Evolutionary conservation across 2,329 filamentous ascomycete genomes (phyloP).

Genomic region (Pleomassaria siparia): DNA sequence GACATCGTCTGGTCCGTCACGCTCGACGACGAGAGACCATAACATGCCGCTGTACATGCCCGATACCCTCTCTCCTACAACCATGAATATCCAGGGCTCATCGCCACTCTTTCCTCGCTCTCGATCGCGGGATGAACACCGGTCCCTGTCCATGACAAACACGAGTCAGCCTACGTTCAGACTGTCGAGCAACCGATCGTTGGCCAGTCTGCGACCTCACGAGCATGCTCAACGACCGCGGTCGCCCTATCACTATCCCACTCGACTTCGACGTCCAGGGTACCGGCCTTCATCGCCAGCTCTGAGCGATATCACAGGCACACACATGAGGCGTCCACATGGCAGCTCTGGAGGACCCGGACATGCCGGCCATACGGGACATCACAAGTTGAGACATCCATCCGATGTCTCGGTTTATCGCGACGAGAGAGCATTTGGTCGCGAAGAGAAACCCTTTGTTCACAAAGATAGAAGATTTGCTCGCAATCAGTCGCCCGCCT

Average conservation of each 20-base stretch:
- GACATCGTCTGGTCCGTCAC: slow-evolving; percentile 42
- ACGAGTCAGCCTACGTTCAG: slow-evolving; percentile 35
- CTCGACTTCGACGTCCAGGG: slow-evolving; percentile 44
- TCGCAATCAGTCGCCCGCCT: slow-evolving; percentile 17
- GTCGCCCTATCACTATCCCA: slow-evolving; percentile 47
- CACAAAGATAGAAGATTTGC: too few species aligned
- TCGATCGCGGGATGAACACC: slow-evolving; percentile 37
- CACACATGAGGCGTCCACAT: slow-evolving; percentile 19
- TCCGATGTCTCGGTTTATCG: slow-evolving; percentile 28
- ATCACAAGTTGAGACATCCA: slow-evolving; percentile 26
- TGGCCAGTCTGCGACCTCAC: slow-evolving; percentile 48
- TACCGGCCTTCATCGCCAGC: slow-evolving; percentile 48
- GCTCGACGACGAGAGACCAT: slow-evolving; percentile 45
- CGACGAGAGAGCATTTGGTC: slow-evolving; percentile 20
- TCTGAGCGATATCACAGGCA: slow-evolving; percentile 42
- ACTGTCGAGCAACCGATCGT: slow-evolving; percentile 47
- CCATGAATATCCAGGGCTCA: slow-evolving; percentile 33
- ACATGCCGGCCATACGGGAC: slow-evolving; percentile 15
- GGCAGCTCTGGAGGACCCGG: slow-evolving; percentile 18
- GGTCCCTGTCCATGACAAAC: slow-evolving; percentile 47
- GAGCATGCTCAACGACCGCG: slow-evolving; percentile 38
- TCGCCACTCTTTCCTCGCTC: slow-evolving; percentile 28
- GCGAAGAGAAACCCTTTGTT: too few species aligned
- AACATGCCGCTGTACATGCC: slow-evolving; percentile 45
- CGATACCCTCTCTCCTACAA: slow-evolving; percentile 39